Evolutionary conservation across 2,329 filamentous ascomycete species (phyloP), one percentile per base, ranked within the genome.

Genomic region (Stachybotrys elegans): DNA sequence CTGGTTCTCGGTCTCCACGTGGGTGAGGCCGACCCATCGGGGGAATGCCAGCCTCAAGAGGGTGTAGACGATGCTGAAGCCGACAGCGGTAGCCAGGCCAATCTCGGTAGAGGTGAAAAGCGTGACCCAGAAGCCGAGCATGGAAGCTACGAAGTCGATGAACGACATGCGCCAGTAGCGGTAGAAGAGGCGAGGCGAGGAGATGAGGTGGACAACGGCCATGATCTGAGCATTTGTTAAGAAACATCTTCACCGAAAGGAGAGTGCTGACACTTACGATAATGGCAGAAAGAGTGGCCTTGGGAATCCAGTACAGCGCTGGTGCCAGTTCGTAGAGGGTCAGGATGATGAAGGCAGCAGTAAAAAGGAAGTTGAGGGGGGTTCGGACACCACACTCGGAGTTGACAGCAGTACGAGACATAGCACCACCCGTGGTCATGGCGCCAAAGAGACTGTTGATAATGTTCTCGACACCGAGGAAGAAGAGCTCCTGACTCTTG

Each of bases 381-480:
- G 77, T 81, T 48, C 73, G 75, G 53, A 84, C 81, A 25, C 76
- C 74, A 40, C 78, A 81, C 22, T 79, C 72, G 0, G 79, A 83
- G 65, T 84, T 85, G 55, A 86, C 79, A 8, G 82, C 79, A 1
- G 81, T 84, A 9, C 81, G 70, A 0, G 79, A 83, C 76, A 86
- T 84, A 49, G 80, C 81, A 20, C 80, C 82, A 12, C 80, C 79
- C 12, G 83, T 71, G 1, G 79, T 71, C 77, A 84, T 82, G 9
- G 75, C 69, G 19, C 78, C 76, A 59, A 85, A 84, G 61, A 83
- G 79, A 38, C 75, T 76, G 61, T 83, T 84, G 62, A 81, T 70
- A 46, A 84, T 72, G 59, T 84, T 84, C 32, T 75, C 73, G 14
- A 78, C 60, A 9, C 81, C 81, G 4, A 83, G 73, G 51, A 81